Percentiles rank a stretch among this genome's conserved stretches.
phyloP scores from a whole-genome alignment of 2,329 filamentous ascomycete genomes.

The Botrytis elliptica region DNA sequence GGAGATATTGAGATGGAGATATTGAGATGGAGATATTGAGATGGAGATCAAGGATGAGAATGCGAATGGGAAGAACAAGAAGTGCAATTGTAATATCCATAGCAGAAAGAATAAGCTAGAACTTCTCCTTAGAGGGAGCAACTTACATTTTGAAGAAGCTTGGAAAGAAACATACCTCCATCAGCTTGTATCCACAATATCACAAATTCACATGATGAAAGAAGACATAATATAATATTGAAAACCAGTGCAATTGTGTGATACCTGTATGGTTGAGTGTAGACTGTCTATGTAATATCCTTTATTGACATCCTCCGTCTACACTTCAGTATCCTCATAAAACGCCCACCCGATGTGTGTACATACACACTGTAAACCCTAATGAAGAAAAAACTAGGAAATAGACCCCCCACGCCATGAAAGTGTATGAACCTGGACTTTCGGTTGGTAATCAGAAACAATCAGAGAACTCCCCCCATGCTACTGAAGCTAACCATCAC shows the following conservation, averaged over 20 bases:
- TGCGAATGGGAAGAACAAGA: not conserved
- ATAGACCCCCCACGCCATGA: conserved; percentile 1
- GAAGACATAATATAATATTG: not conserved
- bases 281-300: conserved; percentile 9
- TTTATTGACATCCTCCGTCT: not conserved
- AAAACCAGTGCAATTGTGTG: conserved; percentile 1
- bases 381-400: not conserved
- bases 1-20: too few species aligned
- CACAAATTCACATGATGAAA: not conserved
- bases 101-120: not conserved
- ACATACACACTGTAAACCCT: not conserved
- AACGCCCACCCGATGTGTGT: conserved; percentile 6
- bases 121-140: not conserved
- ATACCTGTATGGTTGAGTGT: not conserved
- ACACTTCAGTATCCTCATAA: not conserved
- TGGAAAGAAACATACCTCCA: not conserved
- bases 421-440: conserved; percentile 9
- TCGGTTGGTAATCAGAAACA: not conserved
- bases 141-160: not conserved
- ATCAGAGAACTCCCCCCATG: conserved; percentile 6
- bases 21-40: too few species aligned
- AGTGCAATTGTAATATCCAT: not conserved
- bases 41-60: not conserved
- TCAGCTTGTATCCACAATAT: not conserved
- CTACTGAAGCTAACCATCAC: not conserved